phyloP scores from a whole-genome alignment of 2,329 filamentous ascomycete genomes.

The Pyrenochaeta sp. region DNA sequence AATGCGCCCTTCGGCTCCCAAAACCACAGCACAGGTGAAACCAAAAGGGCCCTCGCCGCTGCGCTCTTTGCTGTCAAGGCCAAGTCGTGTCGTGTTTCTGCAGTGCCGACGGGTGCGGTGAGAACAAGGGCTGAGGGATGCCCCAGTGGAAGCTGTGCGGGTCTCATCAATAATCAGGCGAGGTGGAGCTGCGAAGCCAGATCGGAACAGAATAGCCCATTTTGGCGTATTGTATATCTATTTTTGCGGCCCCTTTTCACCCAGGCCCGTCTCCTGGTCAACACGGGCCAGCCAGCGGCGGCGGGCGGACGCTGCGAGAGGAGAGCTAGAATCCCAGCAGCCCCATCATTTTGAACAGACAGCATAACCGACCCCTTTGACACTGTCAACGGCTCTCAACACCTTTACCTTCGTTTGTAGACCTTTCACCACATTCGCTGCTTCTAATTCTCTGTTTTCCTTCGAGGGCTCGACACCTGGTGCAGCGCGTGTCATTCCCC shows the following conservation, averaged over 20 bases:
- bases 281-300: slow-evolving; percentile 27
- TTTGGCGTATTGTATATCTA: slow-evolving; percentile 29
- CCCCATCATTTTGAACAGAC: slow-evolving; percentile 25
- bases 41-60: not conserved
- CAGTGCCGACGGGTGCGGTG: not conserved
- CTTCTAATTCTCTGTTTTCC: slow-evolving; percentile 26
- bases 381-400: slow-evolving; percentile 27
- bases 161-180: slow-evolving; percentile 17
- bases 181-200: slow-evolving; percentile 19
- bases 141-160: not conserved
- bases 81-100: not conserved
- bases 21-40: slow-evolving; percentile 2
- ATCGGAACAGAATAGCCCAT: slow-evolving; percentile 17
- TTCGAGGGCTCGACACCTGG: slow-evolving; percentile 6
- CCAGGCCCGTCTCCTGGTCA: slow-evolving; percentile 21
- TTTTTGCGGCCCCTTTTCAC: slow-evolving; percentile 32
- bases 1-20: slow-evolving; percentile 3
- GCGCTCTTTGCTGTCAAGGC: not conserved
- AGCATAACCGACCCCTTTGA: slow-evolving; percentile 29
- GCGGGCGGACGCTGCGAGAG: slow-evolving; percentile 18
- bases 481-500: slow-evolving; percentile 23
- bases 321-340: slow-evolving; percentile 23
- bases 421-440: slow-evolving; percentile 42
- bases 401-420: slow-evolving; percentile 41
- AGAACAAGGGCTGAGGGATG: not conserved